Base-by-base conservation (phyloP, 805 yeast species). In the Komagataella pastoris region DNA sequence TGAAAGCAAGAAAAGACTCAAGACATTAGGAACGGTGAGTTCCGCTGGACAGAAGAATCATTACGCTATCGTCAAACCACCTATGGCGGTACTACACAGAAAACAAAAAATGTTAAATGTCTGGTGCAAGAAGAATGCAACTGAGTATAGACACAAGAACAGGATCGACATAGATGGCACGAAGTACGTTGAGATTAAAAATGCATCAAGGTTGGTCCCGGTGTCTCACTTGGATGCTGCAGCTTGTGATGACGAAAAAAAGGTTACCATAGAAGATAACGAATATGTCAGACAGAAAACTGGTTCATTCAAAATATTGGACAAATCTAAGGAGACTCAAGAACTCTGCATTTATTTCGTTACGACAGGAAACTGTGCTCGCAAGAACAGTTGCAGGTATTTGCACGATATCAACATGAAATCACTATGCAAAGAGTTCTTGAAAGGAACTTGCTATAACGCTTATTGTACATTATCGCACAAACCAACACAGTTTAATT, bases 391-490 rank as follows among this genome's bases (percentile, higher is more conserved):
- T 3, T 86, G 93, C 61, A 68, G 67, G 21, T 82, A 73, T 58
- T 59, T 61, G 3, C 93, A 85, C 60, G 74, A 75, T 49, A 64
- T 68, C 19, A 55, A 66, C 4, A 79, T 72, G 48, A 69, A 80
- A 18, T 73, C 81, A 5, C 61, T 84, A 3, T 86, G 95, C 61
- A 71, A 73, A 21, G 65, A 69, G 8, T 73, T 62, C 51, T 65
- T 80, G 47, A 65, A 65, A 44, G 77, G 75, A 3, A 63, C 64
- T 36, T 85, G 93, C 59, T 53, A 56, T 21, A 68, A 68, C 24
- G 61, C 65, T 12, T 63, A 71, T 17, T 86, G 95, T 59, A 63
- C 65, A 4, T 62, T 80, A 21, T 76, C 81, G 44, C 95, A 86
- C 62, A 63, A 61, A 2, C 74, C 81, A 6, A 71, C 70, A 24